These are phyloP conservation scores for Hordeum pubiflorum DNA, from an alignment of 202 grass and related monocot species.

Conservation along the genomic window DNA sequence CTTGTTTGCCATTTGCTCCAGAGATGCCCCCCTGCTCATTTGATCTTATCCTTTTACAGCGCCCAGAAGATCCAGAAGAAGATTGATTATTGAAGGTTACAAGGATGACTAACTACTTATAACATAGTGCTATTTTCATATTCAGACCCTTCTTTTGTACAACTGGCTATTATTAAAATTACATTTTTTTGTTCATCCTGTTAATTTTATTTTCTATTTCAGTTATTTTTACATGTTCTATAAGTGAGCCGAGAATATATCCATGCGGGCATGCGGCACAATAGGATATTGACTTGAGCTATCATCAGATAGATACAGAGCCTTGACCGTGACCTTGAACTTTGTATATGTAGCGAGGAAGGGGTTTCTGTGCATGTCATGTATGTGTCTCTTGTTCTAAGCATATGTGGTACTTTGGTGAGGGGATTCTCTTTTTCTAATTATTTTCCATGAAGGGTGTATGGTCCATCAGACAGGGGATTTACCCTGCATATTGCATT, in stretches of 20 bases:
- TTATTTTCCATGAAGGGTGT: too few relatives aligned
- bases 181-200: neutral
- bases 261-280: neutral
- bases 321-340: neutral
- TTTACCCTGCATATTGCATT: too few relatives aligned
- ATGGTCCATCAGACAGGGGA: too few relatives aligned
- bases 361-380: neutral
- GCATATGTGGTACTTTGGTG: too few relatives aligned
- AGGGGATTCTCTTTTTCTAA: too few relatives aligned
- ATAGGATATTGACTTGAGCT: neutral
- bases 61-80: conserved; percentile 29
- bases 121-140: neutral
- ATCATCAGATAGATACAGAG: neutral
- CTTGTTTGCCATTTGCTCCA: neutral
- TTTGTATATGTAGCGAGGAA: neutral
- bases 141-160: neutral
- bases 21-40: conserved; percentile 3
- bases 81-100: conserved; percentile 33
- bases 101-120: neutral
- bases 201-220: neutral
- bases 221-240: neutral
- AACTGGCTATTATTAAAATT: neutral
- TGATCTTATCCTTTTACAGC: conserved; percentile 22
- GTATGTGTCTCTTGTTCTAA: too few relatives aligned
- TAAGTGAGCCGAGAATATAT: neutral